phyloP scores from a whole-genome alignment of 768 basidiomycete species.

The Tulasnella sp. region DNA sequence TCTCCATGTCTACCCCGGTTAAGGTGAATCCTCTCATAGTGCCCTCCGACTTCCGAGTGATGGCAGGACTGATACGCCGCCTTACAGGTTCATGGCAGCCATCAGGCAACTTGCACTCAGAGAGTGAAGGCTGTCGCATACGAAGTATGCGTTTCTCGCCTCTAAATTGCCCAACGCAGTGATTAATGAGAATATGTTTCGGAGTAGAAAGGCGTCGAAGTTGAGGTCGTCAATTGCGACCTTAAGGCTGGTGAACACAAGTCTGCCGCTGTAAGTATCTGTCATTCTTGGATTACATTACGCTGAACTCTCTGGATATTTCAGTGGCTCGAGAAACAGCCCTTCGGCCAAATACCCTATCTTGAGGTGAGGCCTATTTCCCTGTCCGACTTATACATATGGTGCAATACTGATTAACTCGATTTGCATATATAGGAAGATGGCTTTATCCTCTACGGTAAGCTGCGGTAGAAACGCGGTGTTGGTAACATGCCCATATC shows the following conservation, averaged over 20 bases:
- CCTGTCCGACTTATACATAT: not conserved
- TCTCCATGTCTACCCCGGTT: no score
- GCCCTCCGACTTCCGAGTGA: no score
- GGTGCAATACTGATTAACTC: not conserved
- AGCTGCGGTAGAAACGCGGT: not conserved
- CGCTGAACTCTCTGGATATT: slow-evolving; percentile 20
- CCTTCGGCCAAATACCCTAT: slow-evolving; percentile 54
- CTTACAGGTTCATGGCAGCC: no score
- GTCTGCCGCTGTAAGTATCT: slow-evolving; percentile 21
- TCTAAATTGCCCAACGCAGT: no score
- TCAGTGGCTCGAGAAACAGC: slow-evolving; percentile 39
- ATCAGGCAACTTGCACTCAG: no score
- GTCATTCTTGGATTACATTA: not conserved
- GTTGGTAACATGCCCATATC: not conserved
- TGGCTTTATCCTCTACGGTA: slow-evolving; percentile 43
- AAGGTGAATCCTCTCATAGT: no score
- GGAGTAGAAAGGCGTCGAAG: not conserved
- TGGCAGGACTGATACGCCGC: no score
- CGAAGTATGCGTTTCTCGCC: no score
- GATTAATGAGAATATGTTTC: no score
- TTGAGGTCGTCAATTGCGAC: slow-evolving; percentile 23
- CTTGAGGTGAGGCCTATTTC: slow-evolving; percentile 29
- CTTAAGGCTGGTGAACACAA: slow-evolving; percentile 16
- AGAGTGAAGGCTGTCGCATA: no score
- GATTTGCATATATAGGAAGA: slow-evolving; percentile 35